A percentile compares a stretch with the other conserved stretches of the same genome.
Evolutionary conservation across 306 rosid species (phyloP).

Genomic region (Prunus salicina): DNA sequence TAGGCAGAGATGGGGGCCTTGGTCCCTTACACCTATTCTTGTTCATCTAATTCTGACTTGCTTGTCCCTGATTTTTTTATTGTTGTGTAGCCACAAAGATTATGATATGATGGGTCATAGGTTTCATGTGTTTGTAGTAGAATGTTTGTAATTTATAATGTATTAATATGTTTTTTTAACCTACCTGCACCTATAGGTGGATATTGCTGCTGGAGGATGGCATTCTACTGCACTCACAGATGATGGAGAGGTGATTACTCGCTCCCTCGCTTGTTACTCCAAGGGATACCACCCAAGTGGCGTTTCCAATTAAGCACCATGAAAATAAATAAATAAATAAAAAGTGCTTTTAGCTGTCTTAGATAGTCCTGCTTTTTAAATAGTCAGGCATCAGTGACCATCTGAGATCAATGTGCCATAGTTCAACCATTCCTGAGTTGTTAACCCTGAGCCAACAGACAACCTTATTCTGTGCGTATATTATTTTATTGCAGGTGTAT

Average conservation of each 20-base stretch:
- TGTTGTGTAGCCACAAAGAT: neutral
- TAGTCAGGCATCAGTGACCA: neutral
- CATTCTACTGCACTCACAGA: slow-evolving; percentile 91
- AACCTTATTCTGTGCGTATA: neutral
- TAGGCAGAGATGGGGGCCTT: neutral
- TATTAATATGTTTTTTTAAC: slow-evolving; percentile 7
- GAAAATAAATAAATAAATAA: neutral
- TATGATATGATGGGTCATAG: neutral
- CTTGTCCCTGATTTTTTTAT: slow-evolving; percentile 2
- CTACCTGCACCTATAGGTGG: slow-evolving; percentile 55
- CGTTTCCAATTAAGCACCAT: neutral
- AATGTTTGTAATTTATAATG: neutral
- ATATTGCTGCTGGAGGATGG: slow-evolving; percentile 99
- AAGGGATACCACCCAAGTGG: neutral
- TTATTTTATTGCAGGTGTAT: slow-evolving; percentile 64
- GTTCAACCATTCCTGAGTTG: neutral
- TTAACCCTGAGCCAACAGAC: neutral
- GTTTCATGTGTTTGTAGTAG: neutral
- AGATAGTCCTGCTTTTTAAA: neutral
- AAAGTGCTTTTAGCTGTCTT: neutral
- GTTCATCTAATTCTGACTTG: neutral
- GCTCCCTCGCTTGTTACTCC: slow-evolving; percentile 8
- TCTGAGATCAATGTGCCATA: neutral
- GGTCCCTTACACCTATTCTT: neutral
- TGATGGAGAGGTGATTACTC: slow-evolving; percentile 76